Conservation (phyloP, 768 basidiomycete species). For the Boletales sp. region DNA sequence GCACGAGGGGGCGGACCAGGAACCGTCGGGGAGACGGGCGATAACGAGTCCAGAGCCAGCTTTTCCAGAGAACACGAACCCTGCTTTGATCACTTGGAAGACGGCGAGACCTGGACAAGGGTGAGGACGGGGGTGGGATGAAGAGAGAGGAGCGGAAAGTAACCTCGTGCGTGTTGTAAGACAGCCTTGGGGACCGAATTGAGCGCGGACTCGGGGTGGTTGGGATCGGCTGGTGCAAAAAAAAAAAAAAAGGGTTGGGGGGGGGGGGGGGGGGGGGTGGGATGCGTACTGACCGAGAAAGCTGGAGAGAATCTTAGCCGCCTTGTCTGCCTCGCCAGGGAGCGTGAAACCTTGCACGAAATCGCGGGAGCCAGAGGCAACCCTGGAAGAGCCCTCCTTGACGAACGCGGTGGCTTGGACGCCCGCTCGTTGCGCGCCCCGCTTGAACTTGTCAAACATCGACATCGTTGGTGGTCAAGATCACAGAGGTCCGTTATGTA, state of each 20-base stretch:
- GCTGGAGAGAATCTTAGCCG: conserved; percentile 83
- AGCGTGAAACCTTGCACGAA: conserved; percentile 84
- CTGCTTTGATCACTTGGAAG: conserved; percentile 91
- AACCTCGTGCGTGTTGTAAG: conserved; percentile 84
- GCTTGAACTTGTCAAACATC: conserved; percentile 78
- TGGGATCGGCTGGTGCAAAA: conserved; percentile 67
- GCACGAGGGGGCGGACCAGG: conserved; percentile 96
- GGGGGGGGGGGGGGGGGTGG: not conserved
- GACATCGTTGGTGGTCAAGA: conserved; percentile 36
- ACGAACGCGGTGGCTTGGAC: conserved; percentile 76
- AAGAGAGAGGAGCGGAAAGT: not conserved
- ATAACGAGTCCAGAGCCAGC: conserved; percentile 92
- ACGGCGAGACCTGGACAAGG: conserved; percentile 73
- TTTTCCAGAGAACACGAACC: conserved; percentile 94
- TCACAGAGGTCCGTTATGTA: conserved; percentile 2
- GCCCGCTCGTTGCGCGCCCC: conserved; percentile 78
- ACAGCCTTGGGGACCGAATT: conserved; percentile 94
- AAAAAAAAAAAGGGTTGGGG: too few relatives aligned
- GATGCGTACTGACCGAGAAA: conserved; percentile 68
- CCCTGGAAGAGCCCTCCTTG: conserved; percentile 59
- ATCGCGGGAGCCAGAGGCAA: conserved; percentile 71
- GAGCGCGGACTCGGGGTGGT: conserved; percentile 83
- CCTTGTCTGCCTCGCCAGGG: conserved; percentile 92
- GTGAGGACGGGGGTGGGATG: not conserved
- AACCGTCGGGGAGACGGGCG: conserved; percentile 89